These are phyloP conservation scores for Adansonia gregorii DNA, from an alignment of 441 rosid species.

Conservation along the genomic window DNA sequence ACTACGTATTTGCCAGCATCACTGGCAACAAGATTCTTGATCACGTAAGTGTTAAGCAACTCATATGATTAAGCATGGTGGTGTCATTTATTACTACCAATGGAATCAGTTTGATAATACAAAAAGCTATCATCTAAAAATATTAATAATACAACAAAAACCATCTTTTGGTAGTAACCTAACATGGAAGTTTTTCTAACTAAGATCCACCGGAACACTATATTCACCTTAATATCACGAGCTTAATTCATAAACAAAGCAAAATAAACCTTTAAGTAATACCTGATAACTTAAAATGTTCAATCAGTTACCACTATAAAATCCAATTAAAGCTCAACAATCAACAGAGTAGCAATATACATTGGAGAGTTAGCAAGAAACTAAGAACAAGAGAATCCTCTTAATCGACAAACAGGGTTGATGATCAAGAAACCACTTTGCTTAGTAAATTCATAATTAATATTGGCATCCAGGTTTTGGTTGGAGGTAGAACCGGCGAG, in stretches of 20 bases:
- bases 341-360: neutral
- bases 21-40: neutral
- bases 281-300: neutral
- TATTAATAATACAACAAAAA: neutral
- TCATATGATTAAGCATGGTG: neutral
- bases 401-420: neutral
- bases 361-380: neutral
- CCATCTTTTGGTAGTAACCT: neutral
- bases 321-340: slow-evolving; percentile 5
- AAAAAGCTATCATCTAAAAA: neutral
- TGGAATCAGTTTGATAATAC: neutral
- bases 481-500: neutral
- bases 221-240: neutral
- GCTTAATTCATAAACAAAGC: neutral
- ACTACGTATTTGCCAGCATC: neutral
- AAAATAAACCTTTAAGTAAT: neutral
- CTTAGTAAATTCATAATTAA: neutral
- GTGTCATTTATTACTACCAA: neutral
- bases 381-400: neutral
- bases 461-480: neutral
- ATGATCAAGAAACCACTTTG: neutral
- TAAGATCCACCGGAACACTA: neutral
- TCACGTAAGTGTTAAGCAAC: neutral
- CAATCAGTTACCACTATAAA: neutral
- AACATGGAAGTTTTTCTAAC: neutral